phyloP scores from a whole-genome alignment of 139 green algal species.

The Tetraselmis striata region DNA sequence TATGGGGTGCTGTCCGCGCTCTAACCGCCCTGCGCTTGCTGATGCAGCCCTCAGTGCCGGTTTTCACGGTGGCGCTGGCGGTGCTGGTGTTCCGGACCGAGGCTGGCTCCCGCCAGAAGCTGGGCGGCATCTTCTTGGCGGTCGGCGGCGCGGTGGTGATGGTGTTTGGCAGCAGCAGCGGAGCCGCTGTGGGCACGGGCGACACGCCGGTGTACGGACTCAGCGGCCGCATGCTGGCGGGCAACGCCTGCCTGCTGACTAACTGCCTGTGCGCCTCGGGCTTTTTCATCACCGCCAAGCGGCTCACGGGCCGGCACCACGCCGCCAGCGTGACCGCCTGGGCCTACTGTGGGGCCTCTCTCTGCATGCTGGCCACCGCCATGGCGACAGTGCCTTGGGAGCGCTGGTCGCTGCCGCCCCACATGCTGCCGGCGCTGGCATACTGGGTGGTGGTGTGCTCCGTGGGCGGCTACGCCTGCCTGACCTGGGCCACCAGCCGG shows the following conservation, averaged over 20 bases:
- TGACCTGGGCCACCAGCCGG: constrained; percentile 49
- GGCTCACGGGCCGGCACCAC: constrained; percentile 29
- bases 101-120: constrained; percentile 17
- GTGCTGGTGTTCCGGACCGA: constrained; percentile 29
- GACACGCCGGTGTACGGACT: neutral
- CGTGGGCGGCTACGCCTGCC: constrained; percentile 50
- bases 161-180: constrained; percentile 25
- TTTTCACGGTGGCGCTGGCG: constrained; percentile 60
- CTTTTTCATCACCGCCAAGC: constrained; percentile 47
- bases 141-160: constrained; percentile 49
- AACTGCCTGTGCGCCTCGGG: constrained; percentile 51
- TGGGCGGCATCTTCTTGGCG: constrained; percentile 40
- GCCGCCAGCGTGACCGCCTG: constrained; percentile 51
- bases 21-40: too few species aligned
- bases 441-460: constrained; percentile 63
- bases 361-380: constrained; percentile 22
- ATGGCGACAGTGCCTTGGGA: constrained; percentile 12
- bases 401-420: constrained; percentile 25
- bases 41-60: constrained; percentile 51
- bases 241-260: constrained; percentile 44
- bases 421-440: constrained; percentile 32
- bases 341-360: constrained; percentile 46
- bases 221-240: constrained; percentile 27
- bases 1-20: too few species aligned
- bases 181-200: neutral